Base-by-base conservation (phyloP, 306 rosid species). In the Astragalus membranaceus region DNA sequence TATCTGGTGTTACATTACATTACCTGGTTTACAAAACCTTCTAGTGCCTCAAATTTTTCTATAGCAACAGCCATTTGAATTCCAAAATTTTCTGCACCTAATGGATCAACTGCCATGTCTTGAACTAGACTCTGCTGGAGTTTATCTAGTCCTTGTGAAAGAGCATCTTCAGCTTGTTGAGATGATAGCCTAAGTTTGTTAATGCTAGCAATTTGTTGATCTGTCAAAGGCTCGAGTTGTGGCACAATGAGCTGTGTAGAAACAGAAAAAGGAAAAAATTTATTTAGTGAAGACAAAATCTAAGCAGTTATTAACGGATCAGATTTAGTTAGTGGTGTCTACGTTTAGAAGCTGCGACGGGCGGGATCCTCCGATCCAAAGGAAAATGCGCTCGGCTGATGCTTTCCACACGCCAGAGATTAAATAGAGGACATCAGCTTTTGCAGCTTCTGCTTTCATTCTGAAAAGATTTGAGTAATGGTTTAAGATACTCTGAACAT, bases 331-430 rank as follows among this genome's bases (percentile, higher is more conserved):
- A 11, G 29, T 26, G 32, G 44, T 37, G 50, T 47, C 17, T 89
- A 95, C 99, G 0, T 79, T 82, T 64, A 95, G 87, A 84, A 95
- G 89, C 76, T 95, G 92, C 0, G 99, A 95, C 0, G 99, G 99
- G 69, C 99, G 99, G n/a, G 90, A 86, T 43, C 99, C 99, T 49
- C 99, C 99, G 4, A 95, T 95, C 99, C 99, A 95, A 35, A 82
- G 88, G 79, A 89, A 91, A 54, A 89, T 80, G 8, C 99, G 96
- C 37, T 95, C 99, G 5, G 81, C 90, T 0, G 95, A 76, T 14
- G 97, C 69, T 75, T 88, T 85, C 99, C 99, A 95, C 12, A 79
- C 81, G 12, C 99, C 97, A 9, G 97, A 89, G 78, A 91, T 73
- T 29, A 95, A 59, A 75, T 86, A 91, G 36, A 95, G 92, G 43